Base-by-base conservation (phyloP, 768 basidiomycete species). In the Fibroporia radiculosa region DNA sequence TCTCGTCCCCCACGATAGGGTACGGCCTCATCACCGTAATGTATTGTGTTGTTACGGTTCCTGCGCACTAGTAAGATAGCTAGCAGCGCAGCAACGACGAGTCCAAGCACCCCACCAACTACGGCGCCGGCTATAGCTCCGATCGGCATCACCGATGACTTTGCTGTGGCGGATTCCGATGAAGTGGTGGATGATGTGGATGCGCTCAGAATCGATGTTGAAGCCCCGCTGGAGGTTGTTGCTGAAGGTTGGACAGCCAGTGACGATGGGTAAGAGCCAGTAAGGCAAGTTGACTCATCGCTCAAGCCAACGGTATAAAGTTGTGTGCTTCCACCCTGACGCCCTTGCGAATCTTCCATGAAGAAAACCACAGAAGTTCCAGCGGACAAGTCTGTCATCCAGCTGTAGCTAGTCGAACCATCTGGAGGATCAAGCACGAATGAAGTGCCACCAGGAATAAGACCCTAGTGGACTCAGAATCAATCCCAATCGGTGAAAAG, bases 281-380 rank as follows among this genome's bases (percentile, higher is more conserved):
- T 48, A 16, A 62, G 58, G 43, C 60, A 62, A 3, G 48, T 48
- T 3, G 48, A 16, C 44, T 58, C 56, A 38, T 53, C 53, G 1
- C 58, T 53, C 11, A 48, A 16, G 20, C 40, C 47, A 27, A 58
- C 58, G 0, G 27, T 13, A 23, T 51, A 38, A 20, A 58, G 20
- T 18, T 56, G 51, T 3, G 55, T 48, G 44, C 48, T 52, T 6
- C 60, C 60, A 4, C 60, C 60, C 32, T 49, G 44, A n/a, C 55
- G 56, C 11, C 61, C 61, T 36, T 51, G 24, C 6, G 57, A 47
- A 29, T 62, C 61, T 23, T 39, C 40, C 51, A 56, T 49, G 19
- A 56, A 44, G 45, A 59, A 61, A 18, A 57, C 11, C 19, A 62
- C n/a, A 3, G 39, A 31, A 1, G 56, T 55, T 1, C 56, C 55